Evolutionary conservation across 345 rosid genomes (phyloP).

Genomic region (Citrus maxima): DNA sequence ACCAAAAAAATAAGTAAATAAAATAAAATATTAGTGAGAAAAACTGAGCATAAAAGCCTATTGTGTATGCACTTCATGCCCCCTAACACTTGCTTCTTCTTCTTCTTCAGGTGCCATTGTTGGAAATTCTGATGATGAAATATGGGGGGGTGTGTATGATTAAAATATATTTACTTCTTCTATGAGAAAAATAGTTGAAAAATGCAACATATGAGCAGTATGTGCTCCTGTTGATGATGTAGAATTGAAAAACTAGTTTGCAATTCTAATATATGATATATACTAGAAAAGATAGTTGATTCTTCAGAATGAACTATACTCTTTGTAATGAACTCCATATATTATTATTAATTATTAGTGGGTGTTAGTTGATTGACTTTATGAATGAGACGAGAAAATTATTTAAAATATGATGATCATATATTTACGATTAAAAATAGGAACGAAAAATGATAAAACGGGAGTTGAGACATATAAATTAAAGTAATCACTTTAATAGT

Average conservation of each 20-base stretch:
- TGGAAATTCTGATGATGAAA: neutral
- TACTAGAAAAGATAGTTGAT: too few relatives aligned
- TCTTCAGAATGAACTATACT: neutral
- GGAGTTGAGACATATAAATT: too few relatives aligned
- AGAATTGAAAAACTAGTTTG: neutral
- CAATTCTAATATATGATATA: too few relatives aligned
- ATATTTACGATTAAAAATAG: too few relatives aligned
- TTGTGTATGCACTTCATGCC: neutral
- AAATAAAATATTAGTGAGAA: too few relatives aligned
- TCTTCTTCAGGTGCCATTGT: conserved; percentile 3
- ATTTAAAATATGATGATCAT: too few relatives aligned
- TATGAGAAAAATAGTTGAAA: neutral
- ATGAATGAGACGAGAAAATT: too few relatives aligned
- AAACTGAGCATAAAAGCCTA: neutral
- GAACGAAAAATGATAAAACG: too few relatives aligned
- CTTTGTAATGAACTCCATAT: neutral
- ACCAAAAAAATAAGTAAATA: too few relatives aligned
- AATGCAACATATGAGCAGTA: neutral
- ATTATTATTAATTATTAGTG: too few relatives aligned
- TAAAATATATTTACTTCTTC: neutral
- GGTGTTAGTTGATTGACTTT: too few relatives aligned
- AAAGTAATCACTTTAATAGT: too few relatives aligned
- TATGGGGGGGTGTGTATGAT: neutral
- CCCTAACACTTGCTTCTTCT: neutral
- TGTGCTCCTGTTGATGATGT: neutral